These are phyloP conservation scores for Ocimum tenuiflorum DNA, from an alignment of 257 asterid genomes.

Conservation along the genomic window DNA sequence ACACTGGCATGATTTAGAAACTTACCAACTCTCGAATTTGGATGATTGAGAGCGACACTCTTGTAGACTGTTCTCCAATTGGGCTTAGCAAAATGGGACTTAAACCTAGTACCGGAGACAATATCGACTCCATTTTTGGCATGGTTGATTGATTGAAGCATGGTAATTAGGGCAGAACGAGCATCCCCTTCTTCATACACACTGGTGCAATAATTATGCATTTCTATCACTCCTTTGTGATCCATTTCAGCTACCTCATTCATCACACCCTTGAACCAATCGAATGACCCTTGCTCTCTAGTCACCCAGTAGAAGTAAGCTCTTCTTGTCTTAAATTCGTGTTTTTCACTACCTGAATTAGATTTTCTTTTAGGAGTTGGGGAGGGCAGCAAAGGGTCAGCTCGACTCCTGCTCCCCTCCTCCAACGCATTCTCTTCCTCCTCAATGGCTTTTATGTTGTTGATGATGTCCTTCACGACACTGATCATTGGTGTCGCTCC, in stretches of 20 bases:
- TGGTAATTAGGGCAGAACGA: constrained; percentile 71
- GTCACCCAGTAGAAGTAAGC: constrained; percentile 93
- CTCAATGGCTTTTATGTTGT: constrained; percentile 63
- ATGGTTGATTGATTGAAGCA: constrained; percentile 76
- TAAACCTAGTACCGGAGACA: constrained; percentile 76
- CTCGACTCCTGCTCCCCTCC: constrained; percentile 21
- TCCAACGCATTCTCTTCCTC: constrained; percentile 41
- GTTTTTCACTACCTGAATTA: constrained; percentile 22
- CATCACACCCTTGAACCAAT: constrained; percentile 92
- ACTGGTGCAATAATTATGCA: constrained; percentile 88
- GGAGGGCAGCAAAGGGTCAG: constrained; percentile 4
- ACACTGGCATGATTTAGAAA: background rate
- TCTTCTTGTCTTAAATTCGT: constrained; percentile 49
- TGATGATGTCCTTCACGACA: constrained; percentile 72
- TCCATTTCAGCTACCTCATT: constrained; percentile 77
- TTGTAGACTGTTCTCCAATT: constrained; percentile 74
- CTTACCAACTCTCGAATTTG: constrained; percentile 56
- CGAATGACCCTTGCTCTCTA: constrained; percentile 78
- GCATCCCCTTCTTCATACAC: constrained; percentile 87
- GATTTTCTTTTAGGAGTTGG: constrained; percentile 22
- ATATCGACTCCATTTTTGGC: constrained; percentile 76
- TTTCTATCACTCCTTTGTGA: constrained; percentile 57
- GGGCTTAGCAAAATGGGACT: constrained; percentile 88
- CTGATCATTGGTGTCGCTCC: constrained; percentile 95
- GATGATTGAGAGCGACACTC: constrained; percentile 62